Base-by-base conservation (phyloP, 139 green algal genomes). In the Chlorella sp. region DNA sequence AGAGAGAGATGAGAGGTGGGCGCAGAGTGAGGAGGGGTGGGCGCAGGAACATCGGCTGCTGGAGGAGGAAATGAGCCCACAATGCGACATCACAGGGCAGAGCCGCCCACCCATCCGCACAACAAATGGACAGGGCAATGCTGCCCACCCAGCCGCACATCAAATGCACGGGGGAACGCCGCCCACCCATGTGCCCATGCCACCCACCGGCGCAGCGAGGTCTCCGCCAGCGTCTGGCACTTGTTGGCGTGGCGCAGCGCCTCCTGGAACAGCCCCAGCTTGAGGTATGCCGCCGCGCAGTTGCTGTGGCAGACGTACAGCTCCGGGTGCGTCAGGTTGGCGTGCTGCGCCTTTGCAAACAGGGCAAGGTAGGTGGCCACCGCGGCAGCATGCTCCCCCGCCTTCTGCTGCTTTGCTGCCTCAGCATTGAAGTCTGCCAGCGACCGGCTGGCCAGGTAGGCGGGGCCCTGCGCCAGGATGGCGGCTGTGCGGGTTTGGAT, bases 271-370 rank as follows among this genome's bases (percentile, higher is more conserved):
- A 91, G 72, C 7, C 80, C 86, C 79, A 96, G 87, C 36, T 87
- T 83, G 25, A 97, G 86, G 47, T 88, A 92, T 15, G 89, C 91
- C 9, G 80, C 82, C 6, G 93, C 64, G 6, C 85, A 83, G 80
- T 95, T 95, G 57, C 68, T 85, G 83, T 96, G 81, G 71, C 88
- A 93, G 23, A 94, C 67, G 85, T 94, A 87, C 26, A 96, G 74
- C 82, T 94, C 89, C 26, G 88, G 80, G 74, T 95, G 92, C 4
- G 84, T 91, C 1, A 96, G 67, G 81, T 94, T 91, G 18, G 85
- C 60, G 30, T 78, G 63, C 23, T 56, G 28, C 1, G 85, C 72
- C 63, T 88, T 90, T 3, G 56, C 69, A 75, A 95, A 95, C 4
- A 96, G 67, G 32, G 91, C 89, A 17, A 21, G 15, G 55, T 91